Evolutionary conservation across 805 yeast species (phyloP).

Genomic region (Candida fluviatilis): DNA sequence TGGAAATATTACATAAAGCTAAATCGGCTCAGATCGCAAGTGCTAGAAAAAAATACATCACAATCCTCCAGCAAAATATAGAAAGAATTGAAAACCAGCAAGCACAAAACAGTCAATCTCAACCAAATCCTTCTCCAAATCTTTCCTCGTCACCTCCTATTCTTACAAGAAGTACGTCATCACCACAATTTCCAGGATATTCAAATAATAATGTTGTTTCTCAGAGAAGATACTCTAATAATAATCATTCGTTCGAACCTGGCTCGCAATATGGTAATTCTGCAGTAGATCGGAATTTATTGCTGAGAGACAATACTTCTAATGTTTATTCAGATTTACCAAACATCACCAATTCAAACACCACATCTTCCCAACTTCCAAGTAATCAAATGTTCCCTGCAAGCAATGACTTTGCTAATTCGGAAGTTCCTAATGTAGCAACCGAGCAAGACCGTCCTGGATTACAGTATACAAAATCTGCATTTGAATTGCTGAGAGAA

Average conservation of each 20-base stretch:
- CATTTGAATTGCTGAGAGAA: slow-evolving; percentile 13
- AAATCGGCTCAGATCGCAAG: background rate
- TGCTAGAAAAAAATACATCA: background rate
- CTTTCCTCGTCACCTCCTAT: background rate
- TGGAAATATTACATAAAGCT: background rate
- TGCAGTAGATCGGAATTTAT: too few species aligned
- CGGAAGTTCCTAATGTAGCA: background rate
- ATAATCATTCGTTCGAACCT: too few species aligned
- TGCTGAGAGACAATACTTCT: too few species aligned
- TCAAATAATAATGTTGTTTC: background rate
- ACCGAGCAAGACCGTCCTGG: background rate
- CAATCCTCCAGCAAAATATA: background rate
- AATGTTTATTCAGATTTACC: too few species aligned
- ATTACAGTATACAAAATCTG: slow-evolving; percentile 14
- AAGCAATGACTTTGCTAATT: too few species aligned
- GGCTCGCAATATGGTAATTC: too few species aligned
- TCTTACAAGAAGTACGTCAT: background rate
- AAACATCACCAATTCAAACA: too few species aligned
- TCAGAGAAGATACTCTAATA: background rate
- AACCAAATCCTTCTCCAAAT: background rate
- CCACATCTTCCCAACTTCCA: too few species aligned
- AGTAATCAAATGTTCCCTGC: too few species aligned
- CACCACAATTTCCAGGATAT: background rate
- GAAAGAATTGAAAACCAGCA: background rate
- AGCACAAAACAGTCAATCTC: background rate